Evolutionary conservation across 305 asterid species (phyloP), one percentile per base, ranked within the genome.

Genomic region (Fraxinus paxiana): DNA sequence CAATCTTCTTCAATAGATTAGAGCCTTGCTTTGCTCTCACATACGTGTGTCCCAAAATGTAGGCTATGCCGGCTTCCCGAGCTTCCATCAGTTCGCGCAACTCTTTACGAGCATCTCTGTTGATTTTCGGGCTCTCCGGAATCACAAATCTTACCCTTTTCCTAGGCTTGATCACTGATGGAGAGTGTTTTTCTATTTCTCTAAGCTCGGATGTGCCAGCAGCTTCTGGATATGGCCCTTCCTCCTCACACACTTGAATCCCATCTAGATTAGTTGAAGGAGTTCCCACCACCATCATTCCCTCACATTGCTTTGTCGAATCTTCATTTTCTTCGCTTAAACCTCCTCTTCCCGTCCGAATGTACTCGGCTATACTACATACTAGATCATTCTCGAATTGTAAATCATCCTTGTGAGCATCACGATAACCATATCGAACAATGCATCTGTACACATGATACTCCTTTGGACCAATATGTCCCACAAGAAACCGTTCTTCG

Each of bases 1-100:
- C 78, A 22, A 79, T 41, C 34, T 56, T 79, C 38, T 79, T 79
- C 26, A 67, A 8, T 31, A 79, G 72, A 79, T 31, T 38, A 28
- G 82, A 79, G 6, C 82, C 82, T 24, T 31, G 28, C 77, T 79
- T 69, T 41, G 82, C 82, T 31, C 43, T 69, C 46, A 70, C 82
- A 69, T 79, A 79, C 5, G 61, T 67, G 51, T 79, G 82, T 28
- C 82, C 82, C 61, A 69, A 20, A 65, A 79, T 79, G 65, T 65
- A 69, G 22, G 82, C 69, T 24, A 79, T 15, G 43, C 82, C 82
- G 4, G 67, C 77, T 31, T 79, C 82, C 69, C 82, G 51, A 4
- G 82, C 82, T 17, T 79, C 82, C 82, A 43, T 79, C 63, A 79
- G 38, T 28, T 38, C 77, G 5, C 51, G 76, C 77, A 79, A 26